Percentiles rank a stretch among this genome's conserved stretches.
These are phyloP conservation scores for Lasiodiplodia sp. DNA, from an alignment of 2,329 filamentous ascomycete genomes.

Conservation along the genomic window DNA sequence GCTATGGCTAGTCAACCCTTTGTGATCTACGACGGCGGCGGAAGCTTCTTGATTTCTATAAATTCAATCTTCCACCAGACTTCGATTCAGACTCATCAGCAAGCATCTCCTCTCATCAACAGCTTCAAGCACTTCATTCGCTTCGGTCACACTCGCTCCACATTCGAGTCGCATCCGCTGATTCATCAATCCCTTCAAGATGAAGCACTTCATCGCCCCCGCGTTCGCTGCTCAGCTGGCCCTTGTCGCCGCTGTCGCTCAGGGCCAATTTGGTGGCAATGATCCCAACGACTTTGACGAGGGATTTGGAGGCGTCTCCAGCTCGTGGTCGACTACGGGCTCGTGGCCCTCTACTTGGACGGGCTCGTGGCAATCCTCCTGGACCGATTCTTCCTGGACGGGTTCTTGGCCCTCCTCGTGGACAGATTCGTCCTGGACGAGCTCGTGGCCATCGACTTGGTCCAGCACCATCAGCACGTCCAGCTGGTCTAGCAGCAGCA, in stretches of 20 bases:
- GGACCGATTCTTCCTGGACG: too few species aligned
- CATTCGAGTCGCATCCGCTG: neutral
- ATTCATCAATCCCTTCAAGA: conserved; percentile 6
- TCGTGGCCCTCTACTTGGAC: too few species aligned
- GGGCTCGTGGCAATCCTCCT: too few species aligned
- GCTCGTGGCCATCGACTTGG: too few species aligned
- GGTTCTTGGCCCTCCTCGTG: too few species aligned
- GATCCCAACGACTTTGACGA: too few species aligned
- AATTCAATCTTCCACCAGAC: neutral
- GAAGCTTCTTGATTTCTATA: neutral
- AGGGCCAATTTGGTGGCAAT: neutral
- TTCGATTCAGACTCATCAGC: neutral
- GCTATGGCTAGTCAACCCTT: neutral
- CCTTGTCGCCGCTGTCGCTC: conserved; percentile 1
- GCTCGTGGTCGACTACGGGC: too few species aligned
- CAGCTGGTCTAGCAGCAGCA: neutral
- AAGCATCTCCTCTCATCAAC: conserved; percentile 8
- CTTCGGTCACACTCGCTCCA: neutral
- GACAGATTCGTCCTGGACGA: too few species aligned
- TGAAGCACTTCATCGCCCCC: conserved; percentile 16
- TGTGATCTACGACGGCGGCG: neutral
- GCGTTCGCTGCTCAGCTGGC: conserved; percentile 15
- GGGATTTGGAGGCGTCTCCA: too few species aligned
- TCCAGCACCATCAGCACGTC: too few species aligned
- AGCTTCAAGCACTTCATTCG: conserved; percentile 7